phyloP scores from a whole-genome alignment of 2,329 filamentous ascomycete genomes.

The Conoideocrella luteorostrata region DNA sequence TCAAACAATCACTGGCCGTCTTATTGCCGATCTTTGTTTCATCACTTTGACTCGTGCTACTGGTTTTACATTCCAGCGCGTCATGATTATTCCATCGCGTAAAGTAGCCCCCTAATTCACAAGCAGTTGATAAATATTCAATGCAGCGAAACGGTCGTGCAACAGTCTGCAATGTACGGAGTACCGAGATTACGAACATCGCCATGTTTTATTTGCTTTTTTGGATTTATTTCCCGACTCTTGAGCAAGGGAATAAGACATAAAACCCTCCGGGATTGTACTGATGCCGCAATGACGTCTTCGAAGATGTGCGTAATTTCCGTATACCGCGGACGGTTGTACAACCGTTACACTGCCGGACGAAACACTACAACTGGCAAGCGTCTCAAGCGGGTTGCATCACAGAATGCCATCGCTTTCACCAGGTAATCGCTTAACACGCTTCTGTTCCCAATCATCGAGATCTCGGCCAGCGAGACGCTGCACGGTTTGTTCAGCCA shows the following conservation, averaged over 20 bases:
- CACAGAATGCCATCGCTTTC: slow-evolving; percentile 79
- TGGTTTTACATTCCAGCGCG: background rate
- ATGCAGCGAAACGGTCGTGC: no score
- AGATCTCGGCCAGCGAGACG: slow-evolving; percentile 70
- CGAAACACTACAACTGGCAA: no score
- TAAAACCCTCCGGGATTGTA: background rate
- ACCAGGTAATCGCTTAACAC: slow-evolving; percentile 81
- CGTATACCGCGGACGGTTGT: background rate
- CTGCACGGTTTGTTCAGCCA: slow-evolving; percentile 12
- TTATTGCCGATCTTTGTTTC: background rate
- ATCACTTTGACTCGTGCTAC: background rate
- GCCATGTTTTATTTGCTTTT: background rate
- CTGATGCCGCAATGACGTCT: slow-evolving; percentile 6
- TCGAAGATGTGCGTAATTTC: slow-evolving; percentile 8
- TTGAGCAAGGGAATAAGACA: background rate
- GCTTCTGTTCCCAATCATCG: slow-evolving; percentile 94
- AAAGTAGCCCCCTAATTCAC: background rate
- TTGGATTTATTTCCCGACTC: background rate
- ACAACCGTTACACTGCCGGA: background rate
- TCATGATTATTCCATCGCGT: background rate
- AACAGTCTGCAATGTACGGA: no score
- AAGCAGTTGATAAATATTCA: no score
- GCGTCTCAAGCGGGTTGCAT: background rate
- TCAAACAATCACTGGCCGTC: no score
- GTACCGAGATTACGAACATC: no score